Conservation (phyloP, 2,329 filamentous ascomycete species). For the Cladophialophora yegresii region DNA sequence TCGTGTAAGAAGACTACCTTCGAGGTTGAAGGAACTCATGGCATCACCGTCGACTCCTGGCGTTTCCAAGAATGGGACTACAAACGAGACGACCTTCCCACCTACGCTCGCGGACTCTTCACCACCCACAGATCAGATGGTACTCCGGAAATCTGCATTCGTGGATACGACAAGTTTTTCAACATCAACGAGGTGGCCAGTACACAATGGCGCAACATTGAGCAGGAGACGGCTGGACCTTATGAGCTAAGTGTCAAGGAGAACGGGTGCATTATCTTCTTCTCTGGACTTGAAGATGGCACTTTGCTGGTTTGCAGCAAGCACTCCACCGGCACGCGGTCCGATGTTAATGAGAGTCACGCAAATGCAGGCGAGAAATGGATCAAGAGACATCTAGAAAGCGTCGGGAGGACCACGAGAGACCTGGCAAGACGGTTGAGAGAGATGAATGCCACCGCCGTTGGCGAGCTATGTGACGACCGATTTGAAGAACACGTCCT, state of each 20-base stretch:
- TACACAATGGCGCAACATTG: slow-evolving; percentile 81
- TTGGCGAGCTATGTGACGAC: slow-evolving; percentile 95
- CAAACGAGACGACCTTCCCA: slow-evolving; percentile 81
- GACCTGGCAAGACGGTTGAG: slow-evolving; percentile 77
- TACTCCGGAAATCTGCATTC: slow-evolving; percentile 73
- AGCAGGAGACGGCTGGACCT: slow-evolving; percentile 73
- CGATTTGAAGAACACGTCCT: slow-evolving; percentile 95
- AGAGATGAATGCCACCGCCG: slow-evolving; percentile 83
- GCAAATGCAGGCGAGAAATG: slow-evolving; percentile 79
- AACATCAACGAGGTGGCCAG: slow-evolving; percentile 79
- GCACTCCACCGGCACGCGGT: slow-evolving; percentile 84
- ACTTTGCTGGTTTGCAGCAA: slow-evolving; percentile 97
- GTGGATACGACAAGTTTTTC: slow-evolving; percentile 99
- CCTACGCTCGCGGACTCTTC: slow-evolving; percentile 90
- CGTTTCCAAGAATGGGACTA: slow-evolving; percentile 94
- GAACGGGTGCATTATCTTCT: slow-evolving; percentile 99
- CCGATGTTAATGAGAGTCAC: slow-evolving; percentile 73
- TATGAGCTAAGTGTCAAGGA: slow-evolving; percentile 98
- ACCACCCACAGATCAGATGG: slow-evolving; percentile 70
- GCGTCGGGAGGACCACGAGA: slow-evolving; percentile 73
- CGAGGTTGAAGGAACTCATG: slow-evolving; percentile 63
- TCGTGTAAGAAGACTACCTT: slow-evolving; percentile 82
- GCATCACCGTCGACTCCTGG: slow-evolving; percentile 82
- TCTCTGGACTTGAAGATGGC: slow-evolving; percentile 85
- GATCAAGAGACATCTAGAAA: slow-evolving; percentile 75